Conservation (phyloP, 495 filamentous ascomycete species). For the Neurospora sp. region DNA sequence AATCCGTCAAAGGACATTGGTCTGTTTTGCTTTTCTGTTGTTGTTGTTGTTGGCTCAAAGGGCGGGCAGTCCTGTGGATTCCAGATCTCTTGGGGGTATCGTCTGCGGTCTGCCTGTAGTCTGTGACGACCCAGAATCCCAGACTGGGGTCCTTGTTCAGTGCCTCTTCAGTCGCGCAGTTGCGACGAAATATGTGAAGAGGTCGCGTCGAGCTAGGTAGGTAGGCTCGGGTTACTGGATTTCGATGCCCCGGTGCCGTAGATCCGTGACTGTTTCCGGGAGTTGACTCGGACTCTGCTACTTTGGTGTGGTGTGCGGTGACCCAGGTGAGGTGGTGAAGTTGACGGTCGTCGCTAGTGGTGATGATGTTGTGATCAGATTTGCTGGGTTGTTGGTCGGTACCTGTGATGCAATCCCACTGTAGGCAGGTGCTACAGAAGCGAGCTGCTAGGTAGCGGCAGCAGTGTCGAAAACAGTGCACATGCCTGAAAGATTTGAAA, state of each 20-base stretch:
- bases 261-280: background rate
- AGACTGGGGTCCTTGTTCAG: background rate
- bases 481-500: background rate
- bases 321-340: background rate
- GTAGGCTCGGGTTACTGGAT: background rate
- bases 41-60: conserved; percentile 6
- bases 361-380: background rate
- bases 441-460: background rate
- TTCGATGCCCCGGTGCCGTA: background rate
- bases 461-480: background rate
- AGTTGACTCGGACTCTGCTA: background rate
- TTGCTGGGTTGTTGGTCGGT: background rate
- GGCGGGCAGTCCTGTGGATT: background rate
- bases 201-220: background rate
- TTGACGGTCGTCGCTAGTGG: background rate
- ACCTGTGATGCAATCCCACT: background rate
- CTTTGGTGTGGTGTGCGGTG: background rate
- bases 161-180: background rate
- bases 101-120: background rate
- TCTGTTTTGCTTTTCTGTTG: background rate
- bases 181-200: background rate
- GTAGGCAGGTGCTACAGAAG: background rate
- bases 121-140: background rate
- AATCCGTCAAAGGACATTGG: conserved; percentile 14
- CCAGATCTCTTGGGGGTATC: background rate